Evolutionary conservation across 352 stramenopile genomes (phyloP).

Genomic region (Phytophthora tentaculata): DNA sequence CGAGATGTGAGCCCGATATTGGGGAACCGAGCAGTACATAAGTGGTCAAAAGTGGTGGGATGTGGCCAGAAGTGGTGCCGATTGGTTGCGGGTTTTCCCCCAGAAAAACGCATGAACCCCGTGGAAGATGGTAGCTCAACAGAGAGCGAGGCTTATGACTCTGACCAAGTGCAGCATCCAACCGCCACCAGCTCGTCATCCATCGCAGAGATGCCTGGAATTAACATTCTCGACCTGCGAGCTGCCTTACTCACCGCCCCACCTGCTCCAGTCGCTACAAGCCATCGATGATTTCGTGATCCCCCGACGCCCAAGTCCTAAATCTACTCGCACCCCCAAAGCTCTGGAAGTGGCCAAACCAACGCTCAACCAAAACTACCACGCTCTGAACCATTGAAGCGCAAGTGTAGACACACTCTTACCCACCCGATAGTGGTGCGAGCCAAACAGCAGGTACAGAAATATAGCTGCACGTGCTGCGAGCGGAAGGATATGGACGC

Average conservation of each 20-base stretch:
- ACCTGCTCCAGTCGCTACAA: background rate
- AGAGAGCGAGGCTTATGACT: background rate
- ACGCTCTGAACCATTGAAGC: background rate
- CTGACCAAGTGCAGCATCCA: background rate
- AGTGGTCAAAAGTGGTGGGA: too few species aligned
- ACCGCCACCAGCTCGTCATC: background rate
- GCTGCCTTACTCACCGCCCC: background rate
- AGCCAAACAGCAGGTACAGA: background rate
- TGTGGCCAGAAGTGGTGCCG: too few species aligned
- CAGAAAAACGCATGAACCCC: too few species aligned
- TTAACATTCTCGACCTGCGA: slow-evolving; percentile 1
- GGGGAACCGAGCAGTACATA: too few species aligned
- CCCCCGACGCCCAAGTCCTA: background rate
- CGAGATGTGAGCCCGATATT: too few species aligned
- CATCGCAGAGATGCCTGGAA: background rate
- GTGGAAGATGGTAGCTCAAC: slow-evolving; percentile 1
- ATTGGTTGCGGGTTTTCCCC: too few species aligned
- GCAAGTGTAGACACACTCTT: background rate
- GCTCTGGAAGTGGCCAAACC: background rate
- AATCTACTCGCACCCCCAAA: background rate
- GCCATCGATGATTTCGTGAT: background rate
- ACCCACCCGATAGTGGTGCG: background rate
- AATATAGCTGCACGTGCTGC: slow-evolving; percentile 1
- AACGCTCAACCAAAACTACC: background rate
- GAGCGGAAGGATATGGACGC: slow-evolving; percentile 1